A percentile compares a stretch with the other conserved stretches of the same genome.
Evolutionary conservation across 108 stramenopile genomes (phyloP).

Genomic region (Nitzschia sp.): DNA sequence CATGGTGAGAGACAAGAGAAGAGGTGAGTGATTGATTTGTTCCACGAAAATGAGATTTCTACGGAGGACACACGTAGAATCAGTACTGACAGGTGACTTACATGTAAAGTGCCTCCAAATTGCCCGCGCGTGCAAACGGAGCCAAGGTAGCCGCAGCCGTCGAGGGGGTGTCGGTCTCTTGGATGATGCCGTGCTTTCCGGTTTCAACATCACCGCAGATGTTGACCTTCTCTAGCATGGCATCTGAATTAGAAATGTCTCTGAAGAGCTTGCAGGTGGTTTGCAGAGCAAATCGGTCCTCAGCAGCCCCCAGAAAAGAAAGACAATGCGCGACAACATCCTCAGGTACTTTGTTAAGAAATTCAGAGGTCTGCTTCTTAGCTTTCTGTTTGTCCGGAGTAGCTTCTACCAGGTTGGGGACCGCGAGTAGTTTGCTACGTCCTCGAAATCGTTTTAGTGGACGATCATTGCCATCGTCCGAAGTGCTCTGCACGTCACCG

Average conservation of each 20-base stretch:
- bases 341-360: conserved; percentile 43
- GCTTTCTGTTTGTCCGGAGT: background rate
- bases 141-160: conserved; percentile 40
- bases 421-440: conserved; percentile 13
- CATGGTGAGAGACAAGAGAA: background rate
- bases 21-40: background rate
- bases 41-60: background rate
- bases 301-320: conserved; percentile 51
- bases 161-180: conserved; percentile 52
- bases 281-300: conserved; percentile 68
- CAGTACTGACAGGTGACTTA: conserved; percentile 38
- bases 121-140: conserved; percentile 68
- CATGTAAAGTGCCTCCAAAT: conserved; percentile 82
- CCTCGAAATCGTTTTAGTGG: conserved; percentile 35
- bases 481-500: conserved; percentile 23
- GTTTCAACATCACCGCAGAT: conserved; percentile 60
- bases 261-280: conserved; percentile 62
- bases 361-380: conserved; percentile 29
- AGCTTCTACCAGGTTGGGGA: conserved; percentile 4
- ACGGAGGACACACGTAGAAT: background rate
- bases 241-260: conserved; percentile 54
- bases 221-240: conserved; percentile 58
- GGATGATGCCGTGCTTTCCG: conserved; percentile 47
- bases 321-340: conserved; percentile 61
- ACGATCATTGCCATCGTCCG: conserved; percentile 28